phyloP scores from a whole-genome alignment of 2,329 filamentous ascomycete genomes.

The Cercospora brassicicola region DNA sequence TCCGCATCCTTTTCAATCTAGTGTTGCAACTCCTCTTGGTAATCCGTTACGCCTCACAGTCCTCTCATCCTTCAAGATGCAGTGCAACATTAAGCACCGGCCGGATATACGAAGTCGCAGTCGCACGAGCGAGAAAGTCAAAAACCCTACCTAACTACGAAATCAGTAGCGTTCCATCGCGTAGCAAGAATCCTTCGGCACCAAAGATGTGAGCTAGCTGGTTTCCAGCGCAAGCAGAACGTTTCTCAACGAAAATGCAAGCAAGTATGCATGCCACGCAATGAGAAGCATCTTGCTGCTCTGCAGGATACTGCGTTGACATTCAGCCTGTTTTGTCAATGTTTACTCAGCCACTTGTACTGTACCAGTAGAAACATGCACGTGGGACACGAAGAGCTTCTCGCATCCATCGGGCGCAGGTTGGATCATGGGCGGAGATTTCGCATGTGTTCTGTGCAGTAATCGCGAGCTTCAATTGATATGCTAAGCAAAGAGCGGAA shows the following conservation, averaged over 20 bases:
- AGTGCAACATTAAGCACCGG: background rate
- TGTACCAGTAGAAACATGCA: no score
- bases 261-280: no score
- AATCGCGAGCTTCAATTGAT: background rate
- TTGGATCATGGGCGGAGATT: no score
- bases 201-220: background rate
- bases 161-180: background rate
- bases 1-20: background rate
- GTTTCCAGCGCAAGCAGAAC: background rate
- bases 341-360: background rate
- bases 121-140: background rate
- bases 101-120: background rate
- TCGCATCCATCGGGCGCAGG: no score
- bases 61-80: background rate
- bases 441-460: background rate
- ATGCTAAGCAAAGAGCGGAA: background rate
- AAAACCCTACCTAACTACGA: background rate
- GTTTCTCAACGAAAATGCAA: background rate
- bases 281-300: no score
- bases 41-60: background rate
- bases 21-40: background rate
- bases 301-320: no score
- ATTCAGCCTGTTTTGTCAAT: background rate
- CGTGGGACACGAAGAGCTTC: no score
- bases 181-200: background rate